These are phyloP conservation scores for Austroboletus eburneus DNA, from an alignment of 768 basidiomycete genomes.

Conservation along the genomic window DNA sequence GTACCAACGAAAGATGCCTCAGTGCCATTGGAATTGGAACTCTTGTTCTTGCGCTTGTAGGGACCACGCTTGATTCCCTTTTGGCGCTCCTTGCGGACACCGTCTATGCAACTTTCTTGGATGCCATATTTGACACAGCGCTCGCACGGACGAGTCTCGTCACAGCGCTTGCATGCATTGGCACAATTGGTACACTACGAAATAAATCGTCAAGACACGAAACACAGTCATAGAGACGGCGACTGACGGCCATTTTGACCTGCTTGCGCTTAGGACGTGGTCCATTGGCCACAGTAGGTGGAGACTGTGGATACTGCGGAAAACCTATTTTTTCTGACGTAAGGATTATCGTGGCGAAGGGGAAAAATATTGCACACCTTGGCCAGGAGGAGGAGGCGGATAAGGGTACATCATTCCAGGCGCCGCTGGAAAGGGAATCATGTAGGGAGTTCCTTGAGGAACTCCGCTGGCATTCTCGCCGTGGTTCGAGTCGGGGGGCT, in stretches of 20 bases:
- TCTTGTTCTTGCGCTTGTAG: conserved; percentile 50
- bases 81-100: conserved; percentile 61
- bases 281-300: conserved; percentile 21
- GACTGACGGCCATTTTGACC: conserved; percentile 55
- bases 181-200: conserved; percentile 54
- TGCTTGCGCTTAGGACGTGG: conserved; percentile 46
- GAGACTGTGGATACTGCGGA: conserved; percentile 28
- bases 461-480: conserved; percentile 33
- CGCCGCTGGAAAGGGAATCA: conserved; percentile 36
- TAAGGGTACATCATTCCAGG: conserved; percentile 45
- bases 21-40: conserved; percentile 14
- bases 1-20: conserved; percentile 22
- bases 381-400: conserved; percentile 36
- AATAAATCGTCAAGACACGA: conserved; percentile 1
- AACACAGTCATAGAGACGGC: not conserved
- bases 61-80: conserved; percentile 56
- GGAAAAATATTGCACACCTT: conserved; percentile 27
- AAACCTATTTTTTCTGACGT: conserved; percentile 26
- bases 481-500: conserved; percentile 25
- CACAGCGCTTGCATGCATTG: conserved; percentile 53
- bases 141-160: conserved; percentile 57
- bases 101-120: conserved; percentile 53
- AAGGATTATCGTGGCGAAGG: not conserved
- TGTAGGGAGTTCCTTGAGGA: conserved; percentile 30
- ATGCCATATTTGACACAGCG: conserved; percentile 63